Conservation (phyloP, 2,329 filamentous ascomycete genomes). For the Geosmithia morbida region DNA sequence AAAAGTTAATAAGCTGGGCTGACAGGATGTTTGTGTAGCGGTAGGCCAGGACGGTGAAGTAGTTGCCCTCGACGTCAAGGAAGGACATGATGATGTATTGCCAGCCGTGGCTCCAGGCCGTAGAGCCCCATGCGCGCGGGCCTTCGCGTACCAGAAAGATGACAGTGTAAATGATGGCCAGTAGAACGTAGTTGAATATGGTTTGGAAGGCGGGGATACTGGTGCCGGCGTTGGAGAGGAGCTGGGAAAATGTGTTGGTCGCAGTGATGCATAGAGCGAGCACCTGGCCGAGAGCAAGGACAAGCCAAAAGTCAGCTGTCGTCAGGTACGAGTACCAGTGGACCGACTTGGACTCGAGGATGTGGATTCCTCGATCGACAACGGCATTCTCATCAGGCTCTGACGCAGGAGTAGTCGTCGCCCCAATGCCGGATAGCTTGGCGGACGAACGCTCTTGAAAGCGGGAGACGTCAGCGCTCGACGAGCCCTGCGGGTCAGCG, state of each 20-base stretch:
- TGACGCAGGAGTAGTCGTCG: slow-evolving; percentile 1
- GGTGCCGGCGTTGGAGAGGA: slow-evolving; percentile 52
- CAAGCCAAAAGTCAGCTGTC: slow-evolving; percentile 78
- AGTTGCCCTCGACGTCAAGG: slow-evolving; percentile 92
- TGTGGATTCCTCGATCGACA: slow-evolving; percentile 35
- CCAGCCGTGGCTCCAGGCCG: slow-evolving; percentile 67
- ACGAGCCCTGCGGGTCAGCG: slow-evolving; percentile 3
- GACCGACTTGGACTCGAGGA: slow-evolving; percentile 36
- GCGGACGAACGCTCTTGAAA: slow-evolving; percentile 2
- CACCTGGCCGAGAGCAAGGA: slow-evolving; percentile 67
- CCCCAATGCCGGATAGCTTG: slow-evolving; percentile 1
- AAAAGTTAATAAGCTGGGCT: slow-evolving; percentile 95
- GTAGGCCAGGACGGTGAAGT: slow-evolving; percentile 93
- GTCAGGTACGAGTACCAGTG: slow-evolving; percentile 62
- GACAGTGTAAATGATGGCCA: slow-evolving; percentile 69
- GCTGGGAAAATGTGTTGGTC: slow-evolving; percentile 78
- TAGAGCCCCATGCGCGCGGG: slow-evolving; percentile 47
- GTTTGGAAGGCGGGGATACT: slow-evolving; percentile 92
- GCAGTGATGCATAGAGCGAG: slow-evolving; percentile 81
- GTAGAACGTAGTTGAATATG: slow-evolving; percentile 83
- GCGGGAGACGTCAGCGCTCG: slow-evolving; percentile 1
- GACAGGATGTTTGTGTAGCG: slow-evolving; percentile 83
- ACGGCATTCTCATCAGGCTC: slow-evolving; percentile 14
- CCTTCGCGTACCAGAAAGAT: slow-evolving; percentile 73
- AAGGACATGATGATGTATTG: slow-evolving; percentile 88